Evolutionary conservation across 495 filamentous ascomycete species (phyloP), one percentile per base, ranked within the genome.

Genomic region (Aspergillus haitiensis): DNA sequence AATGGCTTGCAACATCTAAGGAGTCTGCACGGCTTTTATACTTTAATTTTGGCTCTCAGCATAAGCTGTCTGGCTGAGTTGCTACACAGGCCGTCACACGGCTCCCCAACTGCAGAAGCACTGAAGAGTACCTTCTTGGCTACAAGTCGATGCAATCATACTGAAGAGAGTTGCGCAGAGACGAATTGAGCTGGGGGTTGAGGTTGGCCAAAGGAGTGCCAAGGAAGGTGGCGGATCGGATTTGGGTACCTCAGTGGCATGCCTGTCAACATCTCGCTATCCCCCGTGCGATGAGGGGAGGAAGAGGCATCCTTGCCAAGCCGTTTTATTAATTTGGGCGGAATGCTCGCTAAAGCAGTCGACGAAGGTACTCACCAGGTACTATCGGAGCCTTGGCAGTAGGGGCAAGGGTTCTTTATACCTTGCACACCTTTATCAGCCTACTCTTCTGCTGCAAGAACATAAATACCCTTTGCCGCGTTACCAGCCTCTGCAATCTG

Each of bases 301-400:
- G 21, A 7, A 46, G 7, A 46, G 42, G 42, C 42, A 46, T 15
- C 42, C n/a, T 7, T 35, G 21, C 18, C n/a, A 15, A 46, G 42
- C 3, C 8, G 11, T 35, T 52, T 1, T 2, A 35, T 5, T 27
- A 27, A 27, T 27, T 27, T 3, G 21, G 49, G 49, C 31, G 49
- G 31, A 33, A 52, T 52, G 6, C 27, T n/a, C 12, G 21, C 31
- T 34, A 9, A 7, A 4, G 31, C 49, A 12, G 49, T 34, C 49
- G 49, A 52, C 27, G 6, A 52, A 52, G 49, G 49, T 52, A 7
- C 49, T 35, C 49, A 35, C 36, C 49, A 13, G 49, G 12, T 52
- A 18, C 34, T 52, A 52, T 52, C 49, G 49, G 27, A n/a, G 13
- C 12, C 49, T 52, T 52, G 49, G 49, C 49, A 34, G 31, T 7